A percentile compares a stretch with the other conserved stretches of the same genome.
phyloP scores from a whole-genome alignment of 306 rosid species.

The Crataegus laevigata region DNA sequence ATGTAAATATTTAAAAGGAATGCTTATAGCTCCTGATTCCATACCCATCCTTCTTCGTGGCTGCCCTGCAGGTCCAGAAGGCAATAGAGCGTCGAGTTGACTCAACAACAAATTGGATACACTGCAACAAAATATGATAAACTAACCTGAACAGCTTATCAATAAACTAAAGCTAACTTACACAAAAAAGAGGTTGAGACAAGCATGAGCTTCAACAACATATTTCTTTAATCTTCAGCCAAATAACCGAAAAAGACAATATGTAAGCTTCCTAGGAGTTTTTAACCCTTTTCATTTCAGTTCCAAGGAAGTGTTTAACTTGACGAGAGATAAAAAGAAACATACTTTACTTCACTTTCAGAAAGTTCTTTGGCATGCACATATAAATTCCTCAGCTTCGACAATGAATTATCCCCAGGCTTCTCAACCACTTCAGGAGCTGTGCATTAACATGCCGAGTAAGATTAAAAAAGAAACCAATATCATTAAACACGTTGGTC shows the following conservation, averaged over 20 bases:
- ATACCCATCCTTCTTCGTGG: slow-evolving; percentile 81
- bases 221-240: background rate
- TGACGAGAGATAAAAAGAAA: slow-evolving; percentile 18
- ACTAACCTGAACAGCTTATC: background rate
- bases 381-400: slow-evolving; percentile 54
- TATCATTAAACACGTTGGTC: background rate
- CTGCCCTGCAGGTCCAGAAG: slow-evolving; percentile 73
- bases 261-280: background rate
- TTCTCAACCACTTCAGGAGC: slow-evolving; percentile 98
- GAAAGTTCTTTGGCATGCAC: slow-evolving; percentile 82
- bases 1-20: background rate
- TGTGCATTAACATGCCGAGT: slow-evolving; percentile 25
- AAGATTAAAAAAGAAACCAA: slow-evolving; percentile 8
- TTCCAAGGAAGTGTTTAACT: slow-evolving; percentile 2
- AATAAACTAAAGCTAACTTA: background rate
- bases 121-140: slow-evolving; percentile 46
- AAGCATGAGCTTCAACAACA: background rate
- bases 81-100: slow-evolving; percentile 74
- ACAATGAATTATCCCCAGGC: slow-evolving; percentile 84
- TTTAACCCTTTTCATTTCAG: background rate
- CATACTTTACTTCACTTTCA: slow-evolving; percentile 61
- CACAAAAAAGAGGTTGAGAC: background rate
- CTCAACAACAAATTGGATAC: slow-evolving; percentile 41
- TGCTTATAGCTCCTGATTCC: background rate
- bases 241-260: background rate